Percentiles rank a stretch among this genome's conserved stretches.
phyloP scores from a whole-genome alignment of 139 green algal genomes.

The Yamagishiella unicocca region DNA sequence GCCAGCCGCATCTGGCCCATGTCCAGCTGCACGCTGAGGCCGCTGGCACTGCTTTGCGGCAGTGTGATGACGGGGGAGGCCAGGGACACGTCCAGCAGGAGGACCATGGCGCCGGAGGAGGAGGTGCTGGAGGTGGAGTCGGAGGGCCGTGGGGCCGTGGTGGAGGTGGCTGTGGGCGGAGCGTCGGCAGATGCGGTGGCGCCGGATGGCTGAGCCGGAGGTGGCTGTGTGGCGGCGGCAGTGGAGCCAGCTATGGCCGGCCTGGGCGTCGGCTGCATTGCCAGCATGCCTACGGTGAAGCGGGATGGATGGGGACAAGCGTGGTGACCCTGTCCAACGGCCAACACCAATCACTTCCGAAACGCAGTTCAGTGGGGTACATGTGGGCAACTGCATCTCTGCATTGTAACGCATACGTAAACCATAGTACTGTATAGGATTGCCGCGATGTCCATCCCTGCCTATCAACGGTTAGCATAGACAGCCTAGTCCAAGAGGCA shows the following conservation, averaged over 20 bases:
- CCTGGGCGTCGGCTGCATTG: constrained; percentile 53
- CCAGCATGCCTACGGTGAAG: constrained; percentile 58
- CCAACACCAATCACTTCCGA: too few species aligned
- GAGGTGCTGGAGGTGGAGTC: not conserved
- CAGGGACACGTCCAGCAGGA: constrained; percentile 84
- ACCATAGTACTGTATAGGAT: too few species aligned
- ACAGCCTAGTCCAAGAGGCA: too few species aligned
- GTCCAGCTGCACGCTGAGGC: constrained; percentile 75
- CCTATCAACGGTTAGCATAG: too few species aligned
- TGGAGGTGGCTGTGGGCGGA: not conserved
- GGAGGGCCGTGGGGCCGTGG: not conserved
- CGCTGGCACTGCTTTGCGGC: constrained; percentile 64
- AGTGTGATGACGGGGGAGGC: constrained; percentile 86
- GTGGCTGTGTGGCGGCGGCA: not conserved
- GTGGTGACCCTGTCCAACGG: too few species aligned
- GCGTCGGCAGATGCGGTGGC: not conserved
- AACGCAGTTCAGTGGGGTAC: too few species aligned
- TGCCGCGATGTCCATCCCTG: too few species aligned
- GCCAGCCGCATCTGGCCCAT: constrained; percentile 76
- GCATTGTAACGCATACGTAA: too few species aligned
- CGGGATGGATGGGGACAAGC: not conserved
- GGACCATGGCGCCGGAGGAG: constrained; percentile 48
- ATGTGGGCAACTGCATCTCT: too few species aligned
- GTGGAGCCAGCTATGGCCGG: not conserved
- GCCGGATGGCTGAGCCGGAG: not conserved